Percentiles rank a stretch among this genome's conserved stretches.
Conservation (phyloP, 257 asterid genomes). For the Penstemon newberryi region DNA sequence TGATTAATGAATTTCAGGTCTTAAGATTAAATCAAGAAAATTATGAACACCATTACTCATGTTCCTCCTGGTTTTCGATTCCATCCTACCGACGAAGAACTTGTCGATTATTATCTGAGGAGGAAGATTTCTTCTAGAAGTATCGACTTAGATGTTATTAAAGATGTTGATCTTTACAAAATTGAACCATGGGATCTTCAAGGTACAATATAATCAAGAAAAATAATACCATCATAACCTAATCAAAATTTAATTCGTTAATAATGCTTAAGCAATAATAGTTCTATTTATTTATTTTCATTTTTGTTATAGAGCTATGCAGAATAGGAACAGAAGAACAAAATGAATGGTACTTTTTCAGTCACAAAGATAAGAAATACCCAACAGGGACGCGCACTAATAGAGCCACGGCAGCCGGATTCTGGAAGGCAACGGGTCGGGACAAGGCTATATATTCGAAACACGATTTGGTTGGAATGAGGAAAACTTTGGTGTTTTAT, state of each 20-base stretch:
- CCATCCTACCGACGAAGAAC: slow-evolving; percentile 94
- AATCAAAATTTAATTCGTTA: no score
- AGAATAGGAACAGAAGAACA: slow-evolving; percentile 84
- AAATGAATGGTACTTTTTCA: slow-evolving; percentile 84
- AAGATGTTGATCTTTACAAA: slow-evolving; percentile 87
- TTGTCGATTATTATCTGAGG: slow-evolving; percentile 86
- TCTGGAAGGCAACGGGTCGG: slow-evolving; percentile 95
- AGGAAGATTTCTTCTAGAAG: slow-evolving; percentile 58
- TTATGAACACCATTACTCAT: slow-evolving; percentile 71
- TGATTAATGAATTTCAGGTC: slow-evolving; percentile 36
- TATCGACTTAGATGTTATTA: slow-evolving; percentile 77
- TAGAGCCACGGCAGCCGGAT: slow-evolving; percentile 89
- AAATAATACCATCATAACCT: no score
- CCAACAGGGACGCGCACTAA: slow-evolving; percentile 93
- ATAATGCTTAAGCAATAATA: background rate
- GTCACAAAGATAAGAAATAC: slow-evolving; percentile 94
- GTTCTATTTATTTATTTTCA: slow-evolving; percentile 1
- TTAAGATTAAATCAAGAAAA: slow-evolving; percentile 13
- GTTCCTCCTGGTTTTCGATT: slow-evolving; percentile 96
- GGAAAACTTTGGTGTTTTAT: slow-evolving; percentile 82
- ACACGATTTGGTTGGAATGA: slow-evolving; percentile 80
- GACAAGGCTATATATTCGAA: slow-evolving; percentile 87
- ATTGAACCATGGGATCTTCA: slow-evolving; percentile 99
- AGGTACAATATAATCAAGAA: slow-evolving; percentile 41
- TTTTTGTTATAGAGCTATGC: slow-evolving; percentile 60